Evolutionary conservation across 108 stramenopile species (phyloP), one percentile per base, ranked within the genome.

Genomic region (Nitzschia inconspicua): DNA sequence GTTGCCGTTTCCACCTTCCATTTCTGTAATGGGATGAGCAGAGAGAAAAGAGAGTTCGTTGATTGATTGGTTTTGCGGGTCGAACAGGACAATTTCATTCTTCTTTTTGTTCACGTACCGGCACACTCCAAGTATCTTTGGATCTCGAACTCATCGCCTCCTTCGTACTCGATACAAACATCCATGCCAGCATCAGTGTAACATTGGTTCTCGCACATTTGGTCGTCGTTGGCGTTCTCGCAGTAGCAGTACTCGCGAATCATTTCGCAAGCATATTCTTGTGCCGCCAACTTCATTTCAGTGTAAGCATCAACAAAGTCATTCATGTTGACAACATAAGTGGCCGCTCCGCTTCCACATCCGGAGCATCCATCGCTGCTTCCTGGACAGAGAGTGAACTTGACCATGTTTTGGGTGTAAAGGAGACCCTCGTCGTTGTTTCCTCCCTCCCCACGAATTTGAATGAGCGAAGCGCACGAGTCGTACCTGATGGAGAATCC

Each of bases 241-340:
- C 88, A 87, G 77, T 80, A 77, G 59, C 86, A 89, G 69, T 73
- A 84, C 60, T 89, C 87, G 1, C 72, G 71, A 26, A 84, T 68
- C 1, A 47, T 57, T 55, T 88, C 88, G 48, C 91, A 93, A 37
- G 73, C 75, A 42, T 73, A 68, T 56, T 85, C 84, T 34, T 75
- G 52, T 3, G 56, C 77, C 3, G 66, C 32, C 72, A 66, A 37
- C 67, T 79, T 72, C 26, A 58, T 20, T 28, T 83, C 78, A 25
- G 63, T 69, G 69, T 76, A 82, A 22, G 88, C 79, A 31, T 87
- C 78, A 46, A 89, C 65, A 62, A 84, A 93, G 18, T 89, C 88
- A 20, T 63, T 68, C 82, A 93, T 77, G 52, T 59, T 65, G 34
- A 79, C 73, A 34, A 87, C 84, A 48, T 93, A 93, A 34, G 89